These are phyloP conservation scores for Thalassia testudinum DNA, from an alignment of 116 monocot species.

Conservation along the genomic window DNA sequence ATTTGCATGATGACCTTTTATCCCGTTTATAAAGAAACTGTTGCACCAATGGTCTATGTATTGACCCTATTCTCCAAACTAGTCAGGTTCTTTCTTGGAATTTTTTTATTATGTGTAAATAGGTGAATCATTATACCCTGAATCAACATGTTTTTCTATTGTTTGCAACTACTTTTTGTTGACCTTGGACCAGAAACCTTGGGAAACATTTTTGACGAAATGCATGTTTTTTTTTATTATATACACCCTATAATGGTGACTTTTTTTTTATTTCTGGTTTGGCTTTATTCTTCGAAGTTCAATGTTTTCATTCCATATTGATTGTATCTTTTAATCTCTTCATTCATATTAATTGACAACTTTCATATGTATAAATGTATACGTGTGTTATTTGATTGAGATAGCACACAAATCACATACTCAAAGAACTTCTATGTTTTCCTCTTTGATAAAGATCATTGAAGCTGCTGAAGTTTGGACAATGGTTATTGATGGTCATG, in stretches of 20 bases:
- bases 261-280: background rate
- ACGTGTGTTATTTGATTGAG: too few relatives aligned
- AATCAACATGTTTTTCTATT: background rate
- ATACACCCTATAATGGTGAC: background rate
- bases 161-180: constrained; percentile 91
- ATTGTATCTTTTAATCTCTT: too few relatives aligned
- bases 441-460: constrained; percentile 52
- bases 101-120: background rate
- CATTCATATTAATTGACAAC: too few relatives aligned
- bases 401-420: background rate
- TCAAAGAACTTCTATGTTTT: constrained; percentile 2
- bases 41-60: constrained; percentile 88
- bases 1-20: background rate
- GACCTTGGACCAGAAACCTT: constrained; percentile 96
- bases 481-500: too few relatives aligned
- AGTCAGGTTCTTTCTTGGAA: constrained; percentile 36
- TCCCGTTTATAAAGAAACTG: constrained; percentile 97
- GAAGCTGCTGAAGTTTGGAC: too few relatives aligned
- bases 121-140: background rate
- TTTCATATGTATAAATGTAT: background rate
- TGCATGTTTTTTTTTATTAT: constrained; percentile 47
- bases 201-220: constrained; percentile 98
- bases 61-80: constrained; percentile 94
- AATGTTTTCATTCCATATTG: too few relatives aligned
- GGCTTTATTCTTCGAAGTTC: too few relatives aligned